These are phyloP conservation scores for Barbatosphaeria neglecta DNA, from an alignment of 495 filamentous ascomycete species.

Conservation along the genomic window DNA sequence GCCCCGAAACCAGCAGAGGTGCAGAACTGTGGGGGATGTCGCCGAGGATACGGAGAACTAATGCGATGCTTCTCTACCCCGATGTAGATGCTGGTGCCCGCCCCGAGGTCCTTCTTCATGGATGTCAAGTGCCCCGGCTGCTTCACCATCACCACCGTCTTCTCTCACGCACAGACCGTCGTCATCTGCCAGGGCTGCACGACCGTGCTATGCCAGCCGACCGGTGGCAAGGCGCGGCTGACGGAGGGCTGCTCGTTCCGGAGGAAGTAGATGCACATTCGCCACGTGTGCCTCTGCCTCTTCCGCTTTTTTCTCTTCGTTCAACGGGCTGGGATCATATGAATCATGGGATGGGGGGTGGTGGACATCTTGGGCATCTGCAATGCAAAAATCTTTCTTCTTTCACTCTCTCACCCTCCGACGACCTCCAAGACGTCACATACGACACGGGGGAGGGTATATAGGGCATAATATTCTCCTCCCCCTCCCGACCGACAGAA, in stretches of 20 bases:
- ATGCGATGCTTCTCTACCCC: too few species aligned
- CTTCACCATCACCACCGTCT: conserved; percentile 99
- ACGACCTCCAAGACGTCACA: conserved; percentile 12
- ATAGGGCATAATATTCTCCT: conserved; percentile 28
- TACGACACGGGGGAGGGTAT: conserved; percentile 25
- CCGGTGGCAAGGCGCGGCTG: conserved; percentile 88
- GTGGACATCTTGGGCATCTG: conserved; percentile 34
- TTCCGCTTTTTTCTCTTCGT: conserved; percentile 35
- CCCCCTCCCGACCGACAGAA: conserved; percentile 4
- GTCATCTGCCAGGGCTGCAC: conserved; percentile 98
- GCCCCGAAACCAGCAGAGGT: conserved; percentile 4
- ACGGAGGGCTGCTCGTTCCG: conserved; percentile 99
- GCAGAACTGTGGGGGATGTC: neutral
- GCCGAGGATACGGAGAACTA: conserved; percentile 3
- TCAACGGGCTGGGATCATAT: conserved; percentile 35
- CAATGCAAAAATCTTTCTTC: conserved; percentile 37
- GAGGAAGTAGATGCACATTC: conserved; percentile 68
- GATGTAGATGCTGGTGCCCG: conserved; percentile 79
- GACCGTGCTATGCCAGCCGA: conserved; percentile 95
- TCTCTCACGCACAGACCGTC: conserved; percentile 99
- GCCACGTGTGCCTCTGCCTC: conserved; percentile 12
- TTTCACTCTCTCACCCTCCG: conserved; percentile 20
- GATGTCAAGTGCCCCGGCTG: conserved; percentile 99
- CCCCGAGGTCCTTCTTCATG: conserved; percentile 99
- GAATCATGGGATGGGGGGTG: conserved; percentile 15